Evolutionary conservation across 2,329 filamentous ascomycete species (phyloP).

Genomic region (Endothia cerciana): DNA sequence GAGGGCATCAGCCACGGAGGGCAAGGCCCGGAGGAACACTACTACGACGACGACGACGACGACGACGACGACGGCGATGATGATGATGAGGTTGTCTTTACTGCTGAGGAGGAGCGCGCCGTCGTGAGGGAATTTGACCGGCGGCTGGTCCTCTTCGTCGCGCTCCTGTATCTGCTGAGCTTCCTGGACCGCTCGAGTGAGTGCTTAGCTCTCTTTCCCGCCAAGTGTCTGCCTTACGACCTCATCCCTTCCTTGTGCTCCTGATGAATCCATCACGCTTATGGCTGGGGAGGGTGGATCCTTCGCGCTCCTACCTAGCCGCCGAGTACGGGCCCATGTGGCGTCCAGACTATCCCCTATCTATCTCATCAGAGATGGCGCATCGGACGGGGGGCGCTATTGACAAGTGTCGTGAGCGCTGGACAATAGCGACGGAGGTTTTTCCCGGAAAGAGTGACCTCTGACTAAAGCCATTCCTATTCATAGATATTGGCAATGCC

Average conservation of each 20-base stretch:
- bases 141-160: constrained; percentile 78
- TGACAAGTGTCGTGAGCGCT: background rate
- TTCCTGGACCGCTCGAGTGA: constrained; percentile 86
- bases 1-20: constrained; percentile 19
- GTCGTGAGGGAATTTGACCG: constrained; percentile 78
- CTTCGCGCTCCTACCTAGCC: background rate
- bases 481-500: constrained; percentile 65
- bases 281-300: background rate
- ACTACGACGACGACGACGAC: background rate
- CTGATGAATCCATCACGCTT: background rate
- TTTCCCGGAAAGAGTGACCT: no score
- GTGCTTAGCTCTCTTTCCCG: constrained; percentile 1
- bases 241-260: constrained; percentile 2
- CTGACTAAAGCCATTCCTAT: background rate
- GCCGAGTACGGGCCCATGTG: background rate
- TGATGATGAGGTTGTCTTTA: constrained; percentile 45
- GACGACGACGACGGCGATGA: constrained; percentile 1
- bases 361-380: background rate
- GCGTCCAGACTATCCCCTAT: background rate
- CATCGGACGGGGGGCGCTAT: background rate
- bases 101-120: constrained; percentile 70
- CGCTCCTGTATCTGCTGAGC: constrained; percentile 79
- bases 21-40: background rate
- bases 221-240: no score
- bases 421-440: no score